These are phyloP conservation scores for Fibroporia radiculosa DNA, from an alignment of 768 basidiomycete genomes.

Conservation along the genomic window DNA sequence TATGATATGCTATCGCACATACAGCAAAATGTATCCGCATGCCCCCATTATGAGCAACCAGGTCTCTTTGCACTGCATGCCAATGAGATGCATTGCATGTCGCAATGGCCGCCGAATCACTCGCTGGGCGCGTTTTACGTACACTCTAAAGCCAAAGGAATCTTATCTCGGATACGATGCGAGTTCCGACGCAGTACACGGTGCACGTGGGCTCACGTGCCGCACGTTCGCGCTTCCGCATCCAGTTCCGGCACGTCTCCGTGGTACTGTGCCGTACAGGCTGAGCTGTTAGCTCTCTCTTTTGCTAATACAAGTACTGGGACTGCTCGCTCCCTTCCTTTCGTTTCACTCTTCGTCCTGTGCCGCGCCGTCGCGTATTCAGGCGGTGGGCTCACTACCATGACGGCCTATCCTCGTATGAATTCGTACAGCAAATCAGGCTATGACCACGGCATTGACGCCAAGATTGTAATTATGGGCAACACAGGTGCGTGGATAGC, in stretches of 20 bases:
- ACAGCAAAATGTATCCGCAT: conserved; percentile 29
- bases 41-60: conserved; percentile 13
- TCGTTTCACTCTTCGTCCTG: conserved; percentile 36
- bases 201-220: conserved; percentile 1
- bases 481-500: conserved; percentile 44
- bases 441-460: conserved; percentile 83
- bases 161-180: conserved; percentile 2
- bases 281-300: conserved; percentile 16
- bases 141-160: background rate
- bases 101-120: background rate
- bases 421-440: conserved; percentile 61
- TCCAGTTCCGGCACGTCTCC: conserved; percentile 7
- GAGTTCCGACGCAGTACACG: background rate
- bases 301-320: conserved; percentile 25
- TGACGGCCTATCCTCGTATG: conserved; percentile 52
- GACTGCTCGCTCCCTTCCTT: conserved; percentile 23
- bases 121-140: background rate
- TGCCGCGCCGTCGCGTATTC: conserved; percentile 28
- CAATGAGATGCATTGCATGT: background rate
- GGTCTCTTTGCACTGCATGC: background rate
- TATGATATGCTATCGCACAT: conserved; percentile 18
- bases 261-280: background rate
- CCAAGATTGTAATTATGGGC: conserved; percentile 95
- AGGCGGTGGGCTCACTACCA: conserved; percentile 26
- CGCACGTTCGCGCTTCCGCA: background rate